phyloP scores from a whole-genome alignment of 169 alveolate genomes.

The Eimeria falciformis region DNA sequence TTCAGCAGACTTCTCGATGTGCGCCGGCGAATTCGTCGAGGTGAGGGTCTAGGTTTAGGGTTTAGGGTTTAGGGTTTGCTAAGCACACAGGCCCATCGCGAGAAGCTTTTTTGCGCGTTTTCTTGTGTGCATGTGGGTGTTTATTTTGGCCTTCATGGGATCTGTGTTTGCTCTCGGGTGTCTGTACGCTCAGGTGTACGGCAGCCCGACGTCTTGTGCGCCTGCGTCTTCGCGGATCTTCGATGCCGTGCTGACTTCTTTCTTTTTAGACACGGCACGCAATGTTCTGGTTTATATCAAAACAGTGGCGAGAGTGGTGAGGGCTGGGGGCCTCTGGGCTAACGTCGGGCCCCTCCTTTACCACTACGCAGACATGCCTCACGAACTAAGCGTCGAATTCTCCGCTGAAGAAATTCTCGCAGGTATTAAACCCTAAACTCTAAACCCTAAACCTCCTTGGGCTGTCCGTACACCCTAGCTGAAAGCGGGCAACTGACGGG shows the following conservation, averaged over 20 bases:
- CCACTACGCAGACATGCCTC: slow-evolving; percentile 96
- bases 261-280: slow-evolving; percentile 98
- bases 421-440: slow-evolving; percentile 55
- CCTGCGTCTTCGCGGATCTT: slow-evolving; percentile 27
- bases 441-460: slow-evolving; percentile 45
- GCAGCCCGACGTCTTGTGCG: slow-evolving; percentile 84
- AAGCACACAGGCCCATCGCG: background rate
- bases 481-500: no score
- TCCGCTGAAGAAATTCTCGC: slow-evolving; percentile 94
- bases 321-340: slow-evolving; percentile 97
- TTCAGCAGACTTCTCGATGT: slow-evolving; percentile 95
- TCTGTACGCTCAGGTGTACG: slow-evolving; percentile 82
- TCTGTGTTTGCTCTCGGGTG: background rate
- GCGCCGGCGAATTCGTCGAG: slow-evolving; percentile 98
- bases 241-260: slow-evolving; percentile 96
- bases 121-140: background rate
- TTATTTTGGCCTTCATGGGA: background rate
- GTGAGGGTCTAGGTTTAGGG: slow-evolving; percentile 81
- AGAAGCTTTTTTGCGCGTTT: background rate
- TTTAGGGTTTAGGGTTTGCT: slow-evolving; percentile 28
- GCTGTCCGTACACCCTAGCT: no score
- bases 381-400: slow-evolving; percentile 93
- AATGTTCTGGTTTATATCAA: slow-evolving; percentile 96
- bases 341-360: slow-evolving; percentile 98
- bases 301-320: slow-evolving; percentile 92